Base-by-base conservation (phyloP, 495 filamentous ascomycete species). In the Echria macrotheca region DNA sequence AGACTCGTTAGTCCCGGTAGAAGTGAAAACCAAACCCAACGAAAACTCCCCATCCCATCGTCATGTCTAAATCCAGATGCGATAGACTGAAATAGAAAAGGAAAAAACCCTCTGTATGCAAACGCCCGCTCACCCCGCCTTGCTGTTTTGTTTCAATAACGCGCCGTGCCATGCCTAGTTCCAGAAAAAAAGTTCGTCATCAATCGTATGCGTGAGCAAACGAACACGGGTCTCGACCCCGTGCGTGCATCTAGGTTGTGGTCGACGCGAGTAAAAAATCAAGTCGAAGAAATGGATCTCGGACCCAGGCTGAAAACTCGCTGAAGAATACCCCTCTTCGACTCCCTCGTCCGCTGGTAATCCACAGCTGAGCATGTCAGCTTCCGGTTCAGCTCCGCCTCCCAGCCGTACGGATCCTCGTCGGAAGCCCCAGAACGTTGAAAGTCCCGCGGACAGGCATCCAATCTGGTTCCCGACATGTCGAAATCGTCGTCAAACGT, bases 351-450 rank as follows among this genome's bases (percentile, higher is more conserved):
- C 14, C 62, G 60, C 6, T 57, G 58, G 37, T 55, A 64, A 23
- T 58, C 49, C 14, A 53, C n/a, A 5, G 25, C 36, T 3, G 56
- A 47, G 40, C 49, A 56, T 41, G 14, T 14, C 24, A 47, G n/a
- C 37, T 45, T 52, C 39, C 50, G 57, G 37, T 56, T 56, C 5
- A 71, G 58, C 57, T 70, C 70, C 10, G 66, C 69, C 40, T 75
- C 71, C 72, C 72, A 75, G n/a, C 72, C 72, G 28, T 75, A 75
- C 5, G 59, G 52, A 49, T 75, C 72, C 15, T 68, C 61, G 7
- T 59, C 61, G 1, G 48, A 39, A 11, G 17, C 26, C 8, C 19
- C 7, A 19, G 24, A 6, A 2, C 23, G 31, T n/a, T 18, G 4
- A 19, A n/a, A 44, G 19, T 24, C 23, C 25, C 15, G 29, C 29